These are phyloP conservation scores for Aspergillus ochraceus DNA, from an alignment of 2,329 filamentous ascomycete genomes.

Conservation along the genomic window DNA sequence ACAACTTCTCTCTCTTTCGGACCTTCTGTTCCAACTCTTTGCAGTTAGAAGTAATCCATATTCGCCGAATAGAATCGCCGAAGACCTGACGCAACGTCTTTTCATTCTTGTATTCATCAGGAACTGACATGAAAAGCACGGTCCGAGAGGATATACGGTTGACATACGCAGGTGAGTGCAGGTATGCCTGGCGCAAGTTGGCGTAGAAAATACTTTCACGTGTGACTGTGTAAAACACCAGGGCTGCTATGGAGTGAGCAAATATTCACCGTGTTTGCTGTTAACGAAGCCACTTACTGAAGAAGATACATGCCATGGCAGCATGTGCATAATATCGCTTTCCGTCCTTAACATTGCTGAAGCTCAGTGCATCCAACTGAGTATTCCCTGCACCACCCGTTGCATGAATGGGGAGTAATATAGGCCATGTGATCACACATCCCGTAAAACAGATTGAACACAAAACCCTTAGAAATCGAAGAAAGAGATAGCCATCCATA, in stretches of 20 bases:
- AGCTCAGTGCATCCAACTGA: slow-evolving; percentile 76
- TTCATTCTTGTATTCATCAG: slow-evolving; percentile 73
- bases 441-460: slow-evolving; percentile 79
- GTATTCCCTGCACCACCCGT: slow-evolving; percentile 69
- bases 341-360: slow-evolving; percentile 68
- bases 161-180: slow-evolving; percentile 79
- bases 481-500: slow-evolving; percentile 86
- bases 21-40: slow-evolving; percentile 76
- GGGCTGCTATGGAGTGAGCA: slow-evolving; percentile 47
- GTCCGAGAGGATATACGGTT: slow-evolving; percentile 85
- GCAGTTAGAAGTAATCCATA: slow-evolving; percentile 81
- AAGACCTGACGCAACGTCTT: slow-evolving; percentile 74
- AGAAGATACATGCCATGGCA: slow-evolving; percentile 75
- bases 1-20: slow-evolving; percentile 73
- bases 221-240: slow-evolving; percentile 82
- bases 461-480: slow-evolving; percentile 80
- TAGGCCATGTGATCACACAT: slow-evolving; percentile 79
- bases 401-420: slow-evolving; percentile 82
- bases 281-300: slow-evolving; percentile 46
- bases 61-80: slow-evolving; percentile 72
- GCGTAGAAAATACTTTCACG: slow-evolving; percentile 89
- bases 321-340: slow-evolving; percentile 77
- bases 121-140: slow-evolving; percentile 84
- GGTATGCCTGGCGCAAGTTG: slow-evolving; percentile 86
- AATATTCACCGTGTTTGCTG: background rate